Conservation (phyloP, 129 eudicot genomes). For the Flaveria sonorensis region DNA sequence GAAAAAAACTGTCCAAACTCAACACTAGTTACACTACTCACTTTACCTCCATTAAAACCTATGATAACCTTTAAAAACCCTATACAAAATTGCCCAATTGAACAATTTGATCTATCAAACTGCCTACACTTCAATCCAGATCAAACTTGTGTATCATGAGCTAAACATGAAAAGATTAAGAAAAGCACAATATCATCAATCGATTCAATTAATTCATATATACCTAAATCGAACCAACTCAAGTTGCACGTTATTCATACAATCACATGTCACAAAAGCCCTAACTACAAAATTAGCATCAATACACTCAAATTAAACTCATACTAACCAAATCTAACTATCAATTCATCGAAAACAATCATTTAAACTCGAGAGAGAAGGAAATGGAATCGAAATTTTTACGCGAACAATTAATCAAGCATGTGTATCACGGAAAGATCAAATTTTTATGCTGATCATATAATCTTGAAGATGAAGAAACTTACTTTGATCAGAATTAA, state of each 20-base stretch:
- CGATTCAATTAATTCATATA: too few species aligned
- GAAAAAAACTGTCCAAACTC: conserved; percentile 17
- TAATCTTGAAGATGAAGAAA: not conserved
- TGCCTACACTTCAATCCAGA: not conserved
- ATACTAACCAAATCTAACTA: not conserved
- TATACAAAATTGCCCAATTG: not conserved
- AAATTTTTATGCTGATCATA: not conserved
- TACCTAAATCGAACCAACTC: not conserved
- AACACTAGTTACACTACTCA: conserved; percentile 11
- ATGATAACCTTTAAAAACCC: not conserved
- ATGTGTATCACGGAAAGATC: not conserved
- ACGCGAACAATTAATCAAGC: not conserved
- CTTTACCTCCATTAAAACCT: not conserved
- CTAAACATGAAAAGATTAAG: not conserved
- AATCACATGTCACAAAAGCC: not conserved
- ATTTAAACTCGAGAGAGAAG: not conserved
- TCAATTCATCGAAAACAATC: not conserved
- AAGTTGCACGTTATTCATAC: not conserved
- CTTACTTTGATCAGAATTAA: not conserved
- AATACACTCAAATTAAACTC: not conserved
- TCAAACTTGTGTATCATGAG: not conserved
- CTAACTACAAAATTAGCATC: not conserved
- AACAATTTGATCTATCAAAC: not conserved
- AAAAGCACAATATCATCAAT: too few species aligned
- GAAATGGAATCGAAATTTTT: not conserved